Conservation (phyloP, 164 flowering plant genomes). For the Kingdonia uniflora region DNA sequence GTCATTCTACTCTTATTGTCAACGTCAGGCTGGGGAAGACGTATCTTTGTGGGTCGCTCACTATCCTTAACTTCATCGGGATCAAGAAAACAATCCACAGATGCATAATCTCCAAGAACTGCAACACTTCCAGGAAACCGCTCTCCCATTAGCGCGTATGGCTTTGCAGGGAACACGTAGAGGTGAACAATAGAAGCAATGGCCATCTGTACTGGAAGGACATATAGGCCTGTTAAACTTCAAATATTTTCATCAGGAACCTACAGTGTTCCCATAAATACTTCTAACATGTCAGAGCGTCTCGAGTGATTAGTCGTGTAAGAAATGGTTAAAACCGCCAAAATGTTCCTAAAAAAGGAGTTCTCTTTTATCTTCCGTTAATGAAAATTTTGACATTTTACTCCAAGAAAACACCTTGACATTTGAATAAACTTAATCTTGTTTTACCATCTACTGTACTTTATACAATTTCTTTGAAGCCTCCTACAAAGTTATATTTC, state of each 20-base stretch:
- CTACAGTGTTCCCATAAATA: neutral
- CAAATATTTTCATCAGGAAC: neutral
- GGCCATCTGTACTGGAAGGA: conserved; percentile 94
- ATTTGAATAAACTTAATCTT: no score
- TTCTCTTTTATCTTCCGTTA: no score
- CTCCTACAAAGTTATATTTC: no score
- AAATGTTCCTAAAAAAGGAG: no score
- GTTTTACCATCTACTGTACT: no score
- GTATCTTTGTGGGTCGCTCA: conserved; percentile 82
- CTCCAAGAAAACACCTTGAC: no score
- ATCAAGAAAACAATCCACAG: conserved; percentile 82
- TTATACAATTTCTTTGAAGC: no score
- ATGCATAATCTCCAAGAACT: conserved; percentile 82
- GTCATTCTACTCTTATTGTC: conserved; percentile 60
- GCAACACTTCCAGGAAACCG: conserved; percentile 53
- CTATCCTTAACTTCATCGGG: conserved; percentile 97
- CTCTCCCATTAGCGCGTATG: conserved; percentile 88
- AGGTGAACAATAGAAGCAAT: conserved; percentile 91
- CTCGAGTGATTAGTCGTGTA: no score
- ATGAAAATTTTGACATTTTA: no score
- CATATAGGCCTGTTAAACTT: conserved; percentile 31
- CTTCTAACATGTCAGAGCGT: no score
- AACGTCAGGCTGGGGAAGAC: conserved; percentile 74
- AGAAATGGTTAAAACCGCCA: no score
- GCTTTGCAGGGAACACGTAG: conserved; percentile 86